Evolutionary conservation across 106 monocot species (phyloP).

Genomic region (Dioscorea zingiberensis): DNA sequence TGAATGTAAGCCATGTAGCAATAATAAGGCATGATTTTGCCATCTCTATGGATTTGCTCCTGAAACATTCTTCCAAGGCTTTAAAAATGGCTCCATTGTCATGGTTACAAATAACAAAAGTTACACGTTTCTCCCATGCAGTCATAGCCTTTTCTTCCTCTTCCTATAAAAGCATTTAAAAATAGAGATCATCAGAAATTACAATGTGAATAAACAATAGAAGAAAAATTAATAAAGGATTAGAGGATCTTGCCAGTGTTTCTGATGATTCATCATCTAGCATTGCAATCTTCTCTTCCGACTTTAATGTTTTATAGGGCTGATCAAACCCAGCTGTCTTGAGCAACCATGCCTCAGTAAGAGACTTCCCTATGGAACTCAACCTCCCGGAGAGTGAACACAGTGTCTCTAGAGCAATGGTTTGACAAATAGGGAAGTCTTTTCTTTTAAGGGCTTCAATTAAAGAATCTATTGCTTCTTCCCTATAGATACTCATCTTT

Average conservation of each 20-base stretch:
- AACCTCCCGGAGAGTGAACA: constrained; percentile 38
- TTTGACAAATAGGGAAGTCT: constrained; percentile 45
- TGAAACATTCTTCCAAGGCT: constrained; percentile 45
- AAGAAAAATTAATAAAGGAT: background rate
- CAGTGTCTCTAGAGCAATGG: constrained; percentile 33
- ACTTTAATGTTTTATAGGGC: constrained; percentile 7
- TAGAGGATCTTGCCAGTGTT: background rate
- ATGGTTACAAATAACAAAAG: constrained; percentile 54
- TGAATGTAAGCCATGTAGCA: constrained; percentile 36
- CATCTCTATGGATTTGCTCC: constrained; percentile 40
- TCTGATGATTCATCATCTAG: constrained; percentile 1
- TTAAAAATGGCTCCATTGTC: constrained; percentile 53
- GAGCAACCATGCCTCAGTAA: constrained; percentile 42
- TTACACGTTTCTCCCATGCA: constrained; percentile 42
- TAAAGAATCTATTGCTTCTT: constrained; percentile 53
- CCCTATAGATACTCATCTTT: constrained; percentile 50
- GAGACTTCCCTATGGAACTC: constrained; percentile 26
- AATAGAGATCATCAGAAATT: background rate
- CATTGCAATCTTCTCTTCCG: constrained; percentile 16
- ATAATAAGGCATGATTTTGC: constrained; percentile 40
- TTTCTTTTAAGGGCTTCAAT: constrained; percentile 41
- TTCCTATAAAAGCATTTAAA: constrained; percentile 25
- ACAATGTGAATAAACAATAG: background rate
- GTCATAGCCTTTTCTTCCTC: constrained; percentile 33
- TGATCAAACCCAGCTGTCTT: constrained; percentile 41